Percentiles rank a stretch among this genome's conserved stretches.
phyloP scores from a whole-genome alignment of 441 rosid genomes.

The Mallotus japonicus region DNA sequence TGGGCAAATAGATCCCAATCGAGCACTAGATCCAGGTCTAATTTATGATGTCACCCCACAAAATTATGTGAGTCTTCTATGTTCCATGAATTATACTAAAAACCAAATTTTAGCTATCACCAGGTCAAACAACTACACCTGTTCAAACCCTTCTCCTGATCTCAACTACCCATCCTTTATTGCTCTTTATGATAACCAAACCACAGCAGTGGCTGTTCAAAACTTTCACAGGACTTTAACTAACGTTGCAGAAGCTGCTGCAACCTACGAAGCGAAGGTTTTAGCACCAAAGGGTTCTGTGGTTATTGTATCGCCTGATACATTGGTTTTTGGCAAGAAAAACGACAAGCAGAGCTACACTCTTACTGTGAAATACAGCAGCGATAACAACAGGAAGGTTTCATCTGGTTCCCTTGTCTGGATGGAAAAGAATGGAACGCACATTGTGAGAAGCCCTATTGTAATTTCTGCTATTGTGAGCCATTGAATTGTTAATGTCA shows the following conservation, averaged over 20 bases:
- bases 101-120: slow-evolving; percentile 38
- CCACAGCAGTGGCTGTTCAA: background rate
- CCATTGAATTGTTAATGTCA: background rate
- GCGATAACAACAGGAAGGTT: slow-evolving; percentile 13
- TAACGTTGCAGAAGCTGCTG: slow-evolving; percentile 36
- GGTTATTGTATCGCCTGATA: slow-evolving; percentile 31
- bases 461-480: slow-evolving; percentile 38
- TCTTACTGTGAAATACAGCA: slow-evolving; percentile 19
- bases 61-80: slow-evolving; percentile 43
- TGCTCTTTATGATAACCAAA: slow-evolving; percentile 26
- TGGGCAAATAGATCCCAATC: slow-evolving; percentile 47
- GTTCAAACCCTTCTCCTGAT: slow-evolving; percentile 36
- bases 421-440: slow-evolving; percentile 36
- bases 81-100: slow-evolving; percentile 40
- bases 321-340: slow-evolving; percentile 28
- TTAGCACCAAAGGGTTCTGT: slow-evolving; percentile 25
- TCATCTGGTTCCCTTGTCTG: slow-evolving; percentile 41
- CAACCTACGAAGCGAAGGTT: slow-evolving; percentile 32
- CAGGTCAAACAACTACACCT: slow-evolving; percentile 30
- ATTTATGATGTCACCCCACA: slow-evolving; percentile 46
- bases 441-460: slow-evolving; percentile 42
- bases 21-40: slow-evolving; percentile 52
- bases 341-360: slow-evolving; percentile 36
- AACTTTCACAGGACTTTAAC: slow-evolving; percentile 37
- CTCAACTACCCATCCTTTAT: slow-evolving; percentile 57